A percentile compares a stretch with the other conserved stretches of the same genome.
phyloP scores from a whole-genome alignment of 1,139 yeast genomes.

The Sugiyamaella paludigena region DNA sequence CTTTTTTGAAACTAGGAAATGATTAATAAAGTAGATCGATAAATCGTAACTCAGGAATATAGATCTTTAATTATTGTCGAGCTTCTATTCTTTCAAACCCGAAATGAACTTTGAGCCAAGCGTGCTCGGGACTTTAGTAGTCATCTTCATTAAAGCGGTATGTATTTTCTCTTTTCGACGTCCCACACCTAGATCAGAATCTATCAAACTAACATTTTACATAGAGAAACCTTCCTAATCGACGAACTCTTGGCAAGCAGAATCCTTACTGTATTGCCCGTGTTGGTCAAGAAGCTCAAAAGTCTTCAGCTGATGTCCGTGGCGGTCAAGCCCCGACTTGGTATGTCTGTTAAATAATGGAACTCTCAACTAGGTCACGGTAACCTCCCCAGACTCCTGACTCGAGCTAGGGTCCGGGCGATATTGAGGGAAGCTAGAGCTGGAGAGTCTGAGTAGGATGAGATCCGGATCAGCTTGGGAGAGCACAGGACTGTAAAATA shows the following conservation, averaged over 20 bases:
- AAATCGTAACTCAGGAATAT: no score
- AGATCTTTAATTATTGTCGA: no score
- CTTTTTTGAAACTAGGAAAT: no score
- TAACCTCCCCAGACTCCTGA: no score
- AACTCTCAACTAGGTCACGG: no score
- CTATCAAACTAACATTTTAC: background rate
- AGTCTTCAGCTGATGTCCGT: conserved; percentile 68
- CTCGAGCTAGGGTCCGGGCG: no score
- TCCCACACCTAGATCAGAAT: background rate
- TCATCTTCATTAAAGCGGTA: conserved; percentile 41
- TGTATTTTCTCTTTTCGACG: conserved; percentile 16
- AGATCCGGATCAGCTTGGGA: no score
- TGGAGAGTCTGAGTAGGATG: no score
- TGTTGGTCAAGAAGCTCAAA: conserved; percentile 74
- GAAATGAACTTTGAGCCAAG: background rate
- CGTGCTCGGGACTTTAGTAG: conserved; percentile 38
- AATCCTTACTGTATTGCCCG: conserved; percentile 82
- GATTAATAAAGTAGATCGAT: no score
- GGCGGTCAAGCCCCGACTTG: conserved; percentile 93
- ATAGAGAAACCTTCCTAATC: conserved; percentile 66
- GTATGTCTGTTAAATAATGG: no score
- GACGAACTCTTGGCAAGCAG: conserved; percentile 81
- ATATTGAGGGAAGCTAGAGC: no score
- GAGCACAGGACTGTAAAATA: background rate
- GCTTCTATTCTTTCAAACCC: no score